Conservation (phyloP, 495 filamentous ascomycete genomes). For the Neurospora intermedia region DNA sequence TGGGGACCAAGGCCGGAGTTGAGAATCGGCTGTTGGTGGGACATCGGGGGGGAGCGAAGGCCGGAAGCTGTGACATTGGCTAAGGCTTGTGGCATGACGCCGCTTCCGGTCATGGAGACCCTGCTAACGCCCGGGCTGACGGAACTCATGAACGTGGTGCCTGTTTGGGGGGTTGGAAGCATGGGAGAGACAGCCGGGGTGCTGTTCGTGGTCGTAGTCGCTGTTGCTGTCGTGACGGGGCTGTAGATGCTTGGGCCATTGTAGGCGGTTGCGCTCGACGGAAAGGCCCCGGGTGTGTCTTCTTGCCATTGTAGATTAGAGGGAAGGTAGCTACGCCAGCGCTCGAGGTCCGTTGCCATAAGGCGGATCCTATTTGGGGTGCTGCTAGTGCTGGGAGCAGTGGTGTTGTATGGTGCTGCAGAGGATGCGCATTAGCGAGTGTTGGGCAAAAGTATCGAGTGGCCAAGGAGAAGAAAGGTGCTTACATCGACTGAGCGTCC, state of each 20-base stretch:
- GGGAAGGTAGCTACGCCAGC: slow-evolving; percentile 46
- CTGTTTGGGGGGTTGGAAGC: not conserved
- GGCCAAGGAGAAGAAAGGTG: not conserved
- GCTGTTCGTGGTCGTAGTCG: not conserved
- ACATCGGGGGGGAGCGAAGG: slow-evolving; percentile 4
- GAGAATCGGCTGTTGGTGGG: not conserved
- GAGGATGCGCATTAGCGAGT: not conserved
- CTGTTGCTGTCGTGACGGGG: slow-evolving; percentile 10
- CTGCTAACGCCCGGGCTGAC: not conserved
- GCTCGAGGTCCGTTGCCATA: slow-evolving; percentile 38
- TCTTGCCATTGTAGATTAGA: slow-evolving; percentile 43
- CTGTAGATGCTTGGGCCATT: slow-evolving; percentile 13
- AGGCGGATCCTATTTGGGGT: slow-evolving; percentile 31
- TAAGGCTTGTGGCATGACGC: not conserved
- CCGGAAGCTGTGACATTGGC: not conserved
- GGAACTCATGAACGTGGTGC: not conserved
- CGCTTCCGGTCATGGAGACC: not conserved
- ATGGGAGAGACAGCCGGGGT: not conserved
- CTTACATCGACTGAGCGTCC: slow-evolving; percentile 38
- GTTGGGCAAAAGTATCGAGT: not conserved
- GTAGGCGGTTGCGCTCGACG: slow-evolving; percentile 5
- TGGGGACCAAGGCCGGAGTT: not conserved
- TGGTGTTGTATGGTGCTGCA: slow-evolving; percentile 4
- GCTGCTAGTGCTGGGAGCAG: not conserved
- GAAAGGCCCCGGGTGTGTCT: slow-evolving; percentile 34